Conservation (phyloP, 768 basidiomycete species). For the Hygrocybe coccinea region DNA sequence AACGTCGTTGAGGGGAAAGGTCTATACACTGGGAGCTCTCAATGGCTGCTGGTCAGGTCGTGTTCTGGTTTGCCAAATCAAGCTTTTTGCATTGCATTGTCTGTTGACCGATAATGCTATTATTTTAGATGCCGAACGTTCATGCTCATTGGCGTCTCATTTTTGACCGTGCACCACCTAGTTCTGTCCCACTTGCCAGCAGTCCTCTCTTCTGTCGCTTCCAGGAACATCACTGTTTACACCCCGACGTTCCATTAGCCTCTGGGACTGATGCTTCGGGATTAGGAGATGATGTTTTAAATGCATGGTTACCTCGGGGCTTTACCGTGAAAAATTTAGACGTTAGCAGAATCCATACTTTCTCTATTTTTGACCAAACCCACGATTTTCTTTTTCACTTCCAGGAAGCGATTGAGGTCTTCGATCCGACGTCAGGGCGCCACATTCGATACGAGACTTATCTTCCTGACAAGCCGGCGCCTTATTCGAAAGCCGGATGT, state of each 20-base stretch:
- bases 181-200: slow-evolving; percentile 25
- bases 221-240: slow-evolving; percentile 45
- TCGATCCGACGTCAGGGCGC: slow-evolving; percentile 36
- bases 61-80: slow-evolving; percentile 27
- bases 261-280: slow-evolving; percentile 32
- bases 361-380: neutral
- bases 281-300: slow-evolving; percentile 41
- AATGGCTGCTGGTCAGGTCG: slow-evolving; percentile 46
- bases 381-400: neutral
- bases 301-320: slow-evolving; percentile 45
- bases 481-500: slow-evolving; percentile 33
- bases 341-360: slow-evolving; percentile 23
- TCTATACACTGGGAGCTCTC: slow-evolving; percentile 42
- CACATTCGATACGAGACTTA: slow-evolving; percentile 44
- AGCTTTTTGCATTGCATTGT: slow-evolving; percentile 6
- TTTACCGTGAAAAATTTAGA: slow-evolving; percentile 28
- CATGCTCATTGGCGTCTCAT: slow-evolving; percentile 18
- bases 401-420: slow-evolving; percentile 41
- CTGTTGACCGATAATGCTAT: neutral
- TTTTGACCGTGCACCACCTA: slow-evolving; percentile 20
- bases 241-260: slow-evolving; percentile 33
- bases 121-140: slow-evolving; percentile 18
- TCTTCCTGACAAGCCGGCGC: slow-evolving; percentile 35
- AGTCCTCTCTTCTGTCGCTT: slow-evolving; percentile 39
- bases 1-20: slow-evolving; percentile 36